Evolutionary conservation across 2,329 filamentous ascomycete species (phyloP).

Genomic region (Apiospora marii): DNA sequence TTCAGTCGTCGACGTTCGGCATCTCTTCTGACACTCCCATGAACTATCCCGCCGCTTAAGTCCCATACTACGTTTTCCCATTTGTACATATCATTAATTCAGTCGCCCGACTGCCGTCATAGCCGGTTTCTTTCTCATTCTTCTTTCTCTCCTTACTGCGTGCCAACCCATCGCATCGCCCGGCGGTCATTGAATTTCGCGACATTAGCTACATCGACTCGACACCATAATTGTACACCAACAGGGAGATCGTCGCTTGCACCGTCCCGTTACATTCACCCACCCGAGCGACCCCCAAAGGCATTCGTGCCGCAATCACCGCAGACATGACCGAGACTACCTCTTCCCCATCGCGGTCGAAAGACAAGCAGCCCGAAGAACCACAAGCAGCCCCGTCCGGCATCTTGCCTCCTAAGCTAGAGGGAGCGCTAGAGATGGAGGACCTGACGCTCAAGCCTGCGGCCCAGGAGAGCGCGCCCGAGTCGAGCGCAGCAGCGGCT

Average conservation of each 20-base stretch:
- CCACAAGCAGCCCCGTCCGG: neutral
- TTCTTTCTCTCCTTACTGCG: neutral
- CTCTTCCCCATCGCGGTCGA: neutral
- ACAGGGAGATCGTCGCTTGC: neutral
- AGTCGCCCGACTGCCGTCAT: neutral
- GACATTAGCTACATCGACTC: neutral
- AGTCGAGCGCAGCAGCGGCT: neutral
- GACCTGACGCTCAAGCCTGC: slow-evolving; percentile 11
- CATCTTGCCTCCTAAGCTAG: neutral
- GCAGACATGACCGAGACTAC: neutral
- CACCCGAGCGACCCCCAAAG: neutral
- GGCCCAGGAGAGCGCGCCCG: neutral
- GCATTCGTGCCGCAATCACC: neutral
- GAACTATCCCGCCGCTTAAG: neutral
- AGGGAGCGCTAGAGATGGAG: slow-evolving; percentile 10
- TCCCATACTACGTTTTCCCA: neutral
- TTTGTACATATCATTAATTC: slow-evolving; percentile 17
- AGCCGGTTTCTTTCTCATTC: neutral
- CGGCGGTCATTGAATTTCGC: neutral
- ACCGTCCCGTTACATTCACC: neutral
- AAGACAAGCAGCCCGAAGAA: slow-evolving; percentile 4
- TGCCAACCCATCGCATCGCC: neutral
- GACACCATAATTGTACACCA: neutral
- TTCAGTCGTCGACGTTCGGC: neutral
- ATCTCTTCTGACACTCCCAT: slow-evolving; percentile 3